phyloP scores from a whole-genome alignment of 2,329 filamentous ascomycete species.

The Lecanicillium sp. region DNA sequence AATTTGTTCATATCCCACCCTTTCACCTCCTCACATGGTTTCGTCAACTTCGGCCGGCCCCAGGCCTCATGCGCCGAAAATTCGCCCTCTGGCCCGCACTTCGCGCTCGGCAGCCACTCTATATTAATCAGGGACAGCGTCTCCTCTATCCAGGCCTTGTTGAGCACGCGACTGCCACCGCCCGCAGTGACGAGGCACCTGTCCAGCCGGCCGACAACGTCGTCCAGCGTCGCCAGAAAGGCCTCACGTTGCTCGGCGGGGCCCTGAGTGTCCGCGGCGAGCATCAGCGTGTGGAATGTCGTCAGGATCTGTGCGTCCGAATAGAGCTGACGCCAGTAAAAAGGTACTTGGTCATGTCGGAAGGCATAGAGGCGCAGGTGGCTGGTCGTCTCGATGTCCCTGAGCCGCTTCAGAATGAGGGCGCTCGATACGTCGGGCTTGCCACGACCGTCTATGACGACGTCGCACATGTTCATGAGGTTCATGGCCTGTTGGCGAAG shows the following conservation, averaged over 20 bases:
- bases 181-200: constrained; percentile 71
- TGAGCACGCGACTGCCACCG: constrained; percentile 47
- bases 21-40: constrained; percentile 24
- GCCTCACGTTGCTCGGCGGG: constrained; percentile 15
- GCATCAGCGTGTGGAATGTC: constrained; percentile 37
- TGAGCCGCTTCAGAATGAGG: constrained; percentile 38
- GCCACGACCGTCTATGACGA: background rate
- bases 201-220: constrained; percentile 63
- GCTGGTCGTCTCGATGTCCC: constrained; percentile 53
- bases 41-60: constrained; percentile 23
- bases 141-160: constrained; percentile 44
- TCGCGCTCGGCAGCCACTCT: constrained; percentile 18
- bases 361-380: constrained; percentile 65
- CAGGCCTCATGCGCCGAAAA: constrained; percentile 27
- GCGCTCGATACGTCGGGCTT: constrained; percentile 4
- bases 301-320: constrained; percentile 63
- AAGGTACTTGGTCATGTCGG: constrained; percentile 59
- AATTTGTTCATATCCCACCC: constrained; percentile 53
- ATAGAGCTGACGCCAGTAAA: constrained; percentile 65
- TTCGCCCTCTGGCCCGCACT: background rate
- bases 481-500: constrained; percentile 25
- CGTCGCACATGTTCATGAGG: constrained; percentile 21
- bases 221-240: constrained; percentile 34
- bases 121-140: constrained; percentile 40
- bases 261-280: constrained; percentile 1